Evolutionary conservation across 495 filamentous ascomycete species (phyloP).

Genomic region (Lophiotrema nucula): DNA sequence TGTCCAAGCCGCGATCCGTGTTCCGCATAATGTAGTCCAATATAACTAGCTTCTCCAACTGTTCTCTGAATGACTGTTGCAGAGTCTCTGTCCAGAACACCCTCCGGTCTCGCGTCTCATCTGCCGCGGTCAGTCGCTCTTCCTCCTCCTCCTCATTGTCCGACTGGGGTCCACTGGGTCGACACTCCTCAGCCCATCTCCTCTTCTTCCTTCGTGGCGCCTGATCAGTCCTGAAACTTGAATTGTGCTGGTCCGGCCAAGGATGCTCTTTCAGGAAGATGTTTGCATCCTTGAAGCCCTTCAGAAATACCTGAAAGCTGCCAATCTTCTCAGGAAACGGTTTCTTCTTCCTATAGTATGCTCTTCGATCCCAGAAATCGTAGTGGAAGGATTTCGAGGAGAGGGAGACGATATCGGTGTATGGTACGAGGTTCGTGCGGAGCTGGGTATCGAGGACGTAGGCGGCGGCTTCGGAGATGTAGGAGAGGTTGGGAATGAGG

Average conservation of each 20-base stretch:
- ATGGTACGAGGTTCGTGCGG: slow-evolving; percentile 88
- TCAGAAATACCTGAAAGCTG: slow-evolving; percentile 96
- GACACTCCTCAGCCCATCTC: slow-evolving; percentile 82
- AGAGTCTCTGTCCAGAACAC: slow-evolving; percentile 87
- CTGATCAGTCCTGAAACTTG: slow-evolving; percentile 70
- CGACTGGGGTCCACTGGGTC: slow-evolving; percentile 63
- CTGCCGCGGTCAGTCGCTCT: slow-evolving; percentile 44
- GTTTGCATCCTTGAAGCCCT: slow-evolving; percentile 95
- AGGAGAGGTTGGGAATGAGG: slow-evolving; percentile 97
- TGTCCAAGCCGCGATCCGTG: slow-evolving; percentile 93
- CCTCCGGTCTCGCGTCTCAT: slow-evolving; percentile 48
- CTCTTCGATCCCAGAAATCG: slow-evolving; percentile 92
- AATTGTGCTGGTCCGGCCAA: slow-evolving; percentile 91
- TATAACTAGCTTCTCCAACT: slow-evolving; percentile 96
- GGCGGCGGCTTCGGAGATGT: slow-evolving; percentile 95
- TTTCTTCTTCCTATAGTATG: slow-evolving; percentile 82
- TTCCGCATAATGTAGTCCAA: slow-evolving; percentile 99
- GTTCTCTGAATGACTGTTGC: slow-evolving; percentile 89
- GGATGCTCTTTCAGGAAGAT: slow-evolving; percentile 91
- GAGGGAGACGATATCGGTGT: slow-evolving; percentile 90
- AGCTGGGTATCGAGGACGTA: slow-evolving; percentile 91
- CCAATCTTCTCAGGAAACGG: slow-evolving; percentile 87
- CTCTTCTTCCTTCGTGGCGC: slow-evolving; percentile 58
- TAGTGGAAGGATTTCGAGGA: slow-evolving; percentile 98
- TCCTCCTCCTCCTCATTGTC: slow-evolving; percentile 71